phyloP scores from a whole-genome alignment of 2,329 filamentous ascomycete species.

The Phialophora macrospora region DNA sequence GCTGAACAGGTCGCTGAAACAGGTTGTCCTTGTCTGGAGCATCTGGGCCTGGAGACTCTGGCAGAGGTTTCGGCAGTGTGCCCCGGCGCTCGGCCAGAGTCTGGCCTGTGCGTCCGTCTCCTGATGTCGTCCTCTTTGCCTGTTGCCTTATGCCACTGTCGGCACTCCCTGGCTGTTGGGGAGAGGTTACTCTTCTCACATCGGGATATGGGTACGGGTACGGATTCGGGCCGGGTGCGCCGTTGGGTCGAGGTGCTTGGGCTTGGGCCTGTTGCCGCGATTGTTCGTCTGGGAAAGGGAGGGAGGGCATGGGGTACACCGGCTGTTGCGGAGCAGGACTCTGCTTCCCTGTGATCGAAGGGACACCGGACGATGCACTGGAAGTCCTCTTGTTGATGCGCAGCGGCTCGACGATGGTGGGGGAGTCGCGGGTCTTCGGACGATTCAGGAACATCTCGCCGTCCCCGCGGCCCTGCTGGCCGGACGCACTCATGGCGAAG shows the following conservation, averaged over 20 bases:
- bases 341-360: constrained; percentile 44
- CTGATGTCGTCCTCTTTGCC: constrained; percentile 48
- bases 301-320: constrained; percentile 69
- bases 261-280: constrained; percentile 47
- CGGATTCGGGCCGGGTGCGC: constrained; percentile 51
- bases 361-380: constrained; percentile 56
- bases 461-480: constrained; percentile 69
- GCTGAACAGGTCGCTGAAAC: constrained; percentile 68
- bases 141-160: constrained; percentile 38
- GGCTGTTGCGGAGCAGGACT: constrained; percentile 54
- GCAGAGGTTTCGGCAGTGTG: constrained; percentile 76
- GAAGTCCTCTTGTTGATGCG: constrained; percentile 80
- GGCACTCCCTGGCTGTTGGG: constrained; percentile 32
- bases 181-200: constrained; percentile 41
- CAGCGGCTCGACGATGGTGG: constrained; percentile 75
- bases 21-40: constrained; percentile 77
- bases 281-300: constrained; percentile 74
- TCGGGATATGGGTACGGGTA: constrained; percentile 48
- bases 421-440: constrained; percentile 65
- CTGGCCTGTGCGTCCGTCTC: constrained; percentile 60
- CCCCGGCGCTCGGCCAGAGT: constrained; percentile 81
- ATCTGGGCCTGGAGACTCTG: constrained; percentile 79
- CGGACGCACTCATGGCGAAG: constrained; percentile 51
- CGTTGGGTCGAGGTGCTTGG: constrained; percentile 36
- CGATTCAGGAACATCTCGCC: constrained; percentile 79